Percentiles rank a stretch among this genome's conserved stretches.
phyloP scores from a whole-genome alignment of 164 flowering plant genomes.

The Dillenia suffruticosa region DNA sequence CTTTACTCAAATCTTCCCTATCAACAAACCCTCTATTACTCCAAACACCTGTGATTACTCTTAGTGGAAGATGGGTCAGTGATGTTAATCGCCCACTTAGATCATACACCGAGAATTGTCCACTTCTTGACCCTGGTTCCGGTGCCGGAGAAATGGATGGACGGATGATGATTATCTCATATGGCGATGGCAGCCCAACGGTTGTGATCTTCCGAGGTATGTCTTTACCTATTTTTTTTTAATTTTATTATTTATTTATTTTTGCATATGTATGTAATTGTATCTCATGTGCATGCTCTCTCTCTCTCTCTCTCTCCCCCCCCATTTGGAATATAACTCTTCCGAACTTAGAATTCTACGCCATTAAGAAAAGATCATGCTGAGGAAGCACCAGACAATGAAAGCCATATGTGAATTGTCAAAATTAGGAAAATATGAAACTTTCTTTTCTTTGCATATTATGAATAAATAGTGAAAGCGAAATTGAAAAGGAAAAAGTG shows the following conservation, averaged over 20 bases:
- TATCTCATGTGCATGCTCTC: background rate
- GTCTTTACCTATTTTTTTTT: too few relatives aligned
- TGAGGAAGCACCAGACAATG: too few relatives aligned
- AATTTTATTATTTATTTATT: too few relatives aligned
- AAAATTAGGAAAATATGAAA: too few relatives aligned
- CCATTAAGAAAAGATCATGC: too few relatives aligned
- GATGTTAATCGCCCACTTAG: slow-evolving; percentile 23
- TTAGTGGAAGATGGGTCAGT: slow-evolving; percentile 54
- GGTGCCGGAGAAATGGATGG: slow-evolving; percentile 54
- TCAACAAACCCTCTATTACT: background rate
- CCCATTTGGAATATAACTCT: too few relatives aligned
- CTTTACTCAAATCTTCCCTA: slow-evolving; percentile 10
- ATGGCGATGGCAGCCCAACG: slow-evolving; percentile 75
- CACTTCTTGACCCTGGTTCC: slow-evolving; percentile 65
- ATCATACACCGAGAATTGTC: slow-evolving; percentile 45
- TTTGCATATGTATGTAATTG: background rate
- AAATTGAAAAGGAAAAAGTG: too few relatives aligned
- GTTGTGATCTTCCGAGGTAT: slow-evolving; percentile 68
- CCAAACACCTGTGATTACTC: slow-evolving; percentile 44
- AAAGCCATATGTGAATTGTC: too few relatives aligned
- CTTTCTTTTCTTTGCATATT: too few relatives aligned
- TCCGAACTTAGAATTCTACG: too few relatives aligned
- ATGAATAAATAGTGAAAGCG: too few relatives aligned
- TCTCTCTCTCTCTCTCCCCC: too few relatives aligned
- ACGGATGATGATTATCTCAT: slow-evolving; percentile 37